A percentile compares a stretch with the other conserved stretches of the same genome.
Evolutionary conservation across 129 eudicot species (phyloP).

Genomic region (Artemisia argyi): DNA sequence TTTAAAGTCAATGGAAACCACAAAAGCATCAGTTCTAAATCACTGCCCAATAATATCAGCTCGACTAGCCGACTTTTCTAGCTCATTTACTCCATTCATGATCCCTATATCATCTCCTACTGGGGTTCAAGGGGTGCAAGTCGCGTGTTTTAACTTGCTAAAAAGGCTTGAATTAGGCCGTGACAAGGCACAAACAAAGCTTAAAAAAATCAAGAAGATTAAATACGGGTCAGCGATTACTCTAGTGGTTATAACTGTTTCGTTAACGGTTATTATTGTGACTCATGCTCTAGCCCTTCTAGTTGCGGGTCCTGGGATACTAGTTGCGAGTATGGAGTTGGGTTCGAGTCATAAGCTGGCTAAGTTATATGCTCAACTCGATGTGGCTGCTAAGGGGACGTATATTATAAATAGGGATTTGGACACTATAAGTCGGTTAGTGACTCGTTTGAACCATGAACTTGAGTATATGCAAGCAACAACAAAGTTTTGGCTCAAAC

Average conservation of each 20-base stretch:
- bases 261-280: constrained; percentile 51
- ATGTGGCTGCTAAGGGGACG: constrained; percentile 77
- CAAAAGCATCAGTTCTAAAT: not conserved
- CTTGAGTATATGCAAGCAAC: constrained; percentile 56
- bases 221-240: constrained; percentile 58
- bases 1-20: constrained; percentile 30
- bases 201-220: constrained; percentile 40
- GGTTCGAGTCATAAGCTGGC: constrained; percentile 40
- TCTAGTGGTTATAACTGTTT: constrained; percentile 62
- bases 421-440: constrained; percentile 74
- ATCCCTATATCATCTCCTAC: constrained; percentile 44
- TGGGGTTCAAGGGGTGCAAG: constrained; percentile 51
- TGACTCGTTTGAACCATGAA: constrained; percentile 70
- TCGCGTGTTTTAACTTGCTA: constrained; percentile 56
- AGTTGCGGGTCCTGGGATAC: constrained; percentile 65
- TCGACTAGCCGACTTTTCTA: constrained; percentile 48
- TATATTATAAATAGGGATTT: constrained; percentile 72
- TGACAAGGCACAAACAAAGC: constrained; percentile 56
- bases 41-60: constrained; percentile 32
- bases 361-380: constrained; percentile 57
- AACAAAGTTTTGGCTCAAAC: constrained; percentile 54
- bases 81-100: constrained; percentile 65
- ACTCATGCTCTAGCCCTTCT: constrained; percentile 59
- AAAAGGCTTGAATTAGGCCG: constrained; percentile 71
- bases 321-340: constrained; percentile 50